Conservation (phyloP, 73 alveolate genomes). For the Paramecium caudatum region DNA sequence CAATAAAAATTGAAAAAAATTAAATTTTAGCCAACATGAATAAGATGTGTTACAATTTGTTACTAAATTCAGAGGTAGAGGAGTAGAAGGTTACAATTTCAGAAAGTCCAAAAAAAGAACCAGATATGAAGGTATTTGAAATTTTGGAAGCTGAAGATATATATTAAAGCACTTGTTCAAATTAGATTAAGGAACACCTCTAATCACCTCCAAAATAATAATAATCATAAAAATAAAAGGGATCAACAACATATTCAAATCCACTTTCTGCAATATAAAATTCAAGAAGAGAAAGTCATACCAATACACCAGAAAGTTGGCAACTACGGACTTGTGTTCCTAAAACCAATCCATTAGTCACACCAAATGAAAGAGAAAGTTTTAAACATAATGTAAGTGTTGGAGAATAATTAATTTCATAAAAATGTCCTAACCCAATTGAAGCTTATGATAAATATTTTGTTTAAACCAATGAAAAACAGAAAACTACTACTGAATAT, state of each 20-base stretch:
- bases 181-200: slow-evolving; percentile 25
- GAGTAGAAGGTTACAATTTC: neutral
- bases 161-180: slow-evolving; percentile 49
- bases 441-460: neutral
- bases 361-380: slow-evolving; percentile 41
- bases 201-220: neutral
- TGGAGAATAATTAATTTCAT: slow-evolving; percentile 14
- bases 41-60: slow-evolving; percentile 61
- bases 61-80: neutral
- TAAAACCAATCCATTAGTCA: neutral
- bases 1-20: neutral
- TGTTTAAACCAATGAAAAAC: neutral
- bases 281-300: slow-evolving; percentile 60
- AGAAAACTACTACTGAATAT: slow-evolving; percentile 5
- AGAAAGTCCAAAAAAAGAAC: neutral
- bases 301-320: slow-evolving; percentile 70
- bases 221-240: neutral
- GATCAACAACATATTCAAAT: slow-evolving; percentile 51
- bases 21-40: slow-evolving; percentile 48
- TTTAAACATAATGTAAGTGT: neutral
- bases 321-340: neutral
- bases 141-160: slow-evolving; percentile 65
- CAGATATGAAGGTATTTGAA: slow-evolving; percentile 63
- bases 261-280: slow-evolving; percentile 41
- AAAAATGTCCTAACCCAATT: neutral